A percentile compares a stretch with the other conserved stretches of the same genome.
phyloP scores from a whole-genome alignment of 2,329 filamentous ascomycete species.

The Rhynchosporium graminicola region DNA sequence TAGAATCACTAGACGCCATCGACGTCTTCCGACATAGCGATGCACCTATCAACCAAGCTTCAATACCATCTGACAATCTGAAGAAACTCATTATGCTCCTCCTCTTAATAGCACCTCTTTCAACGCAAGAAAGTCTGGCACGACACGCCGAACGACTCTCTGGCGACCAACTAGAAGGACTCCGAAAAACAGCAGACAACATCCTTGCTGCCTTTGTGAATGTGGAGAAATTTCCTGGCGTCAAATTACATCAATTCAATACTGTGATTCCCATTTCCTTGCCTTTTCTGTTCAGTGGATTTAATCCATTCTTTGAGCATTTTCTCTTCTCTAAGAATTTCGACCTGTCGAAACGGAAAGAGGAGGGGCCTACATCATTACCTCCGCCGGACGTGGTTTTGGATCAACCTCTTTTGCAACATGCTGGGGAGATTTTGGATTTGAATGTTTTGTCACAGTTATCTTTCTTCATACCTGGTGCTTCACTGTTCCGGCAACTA shows the following conservation, averaged over 20 bases:
- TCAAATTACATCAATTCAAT: conserved; percentile 63
- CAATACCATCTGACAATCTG: conserved; percentile 74
- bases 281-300: conserved; percentile 67
- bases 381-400: conserved; percentile 27
- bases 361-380: conserved; percentile 27
- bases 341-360: conserved; percentile 53
- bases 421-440: conserved; percentile 63
- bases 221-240: conserved; percentile 62
- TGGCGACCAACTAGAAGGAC: conserved; percentile 56
- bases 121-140: conserved; percentile 64
- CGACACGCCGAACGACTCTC: conserved; percentile 58
- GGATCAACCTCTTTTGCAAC: conserved; percentile 49
- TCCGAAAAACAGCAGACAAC: conserved; percentile 63
- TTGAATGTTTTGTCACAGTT: conserved; percentile 67
- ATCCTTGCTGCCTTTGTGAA: conserved; percentile 67
- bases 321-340: conserved; percentile 75
- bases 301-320: conserved; percentile 70
- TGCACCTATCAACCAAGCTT: conserved; percentile 58
- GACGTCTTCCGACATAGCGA: conserved; percentile 59
- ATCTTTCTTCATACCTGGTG: conserved; percentile 70
- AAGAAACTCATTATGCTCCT: conserved; percentile 70
- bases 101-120: conserved; percentile 64
- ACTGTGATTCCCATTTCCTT: conserved; percentile 59
- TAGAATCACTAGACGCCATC: conserved; percentile 66
- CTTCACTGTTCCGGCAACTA: conserved; percentile 64